phyloP scores from a whole-genome alignment of 2,329 filamentous ascomycete species.

The Fulvia fulva region DNA sequence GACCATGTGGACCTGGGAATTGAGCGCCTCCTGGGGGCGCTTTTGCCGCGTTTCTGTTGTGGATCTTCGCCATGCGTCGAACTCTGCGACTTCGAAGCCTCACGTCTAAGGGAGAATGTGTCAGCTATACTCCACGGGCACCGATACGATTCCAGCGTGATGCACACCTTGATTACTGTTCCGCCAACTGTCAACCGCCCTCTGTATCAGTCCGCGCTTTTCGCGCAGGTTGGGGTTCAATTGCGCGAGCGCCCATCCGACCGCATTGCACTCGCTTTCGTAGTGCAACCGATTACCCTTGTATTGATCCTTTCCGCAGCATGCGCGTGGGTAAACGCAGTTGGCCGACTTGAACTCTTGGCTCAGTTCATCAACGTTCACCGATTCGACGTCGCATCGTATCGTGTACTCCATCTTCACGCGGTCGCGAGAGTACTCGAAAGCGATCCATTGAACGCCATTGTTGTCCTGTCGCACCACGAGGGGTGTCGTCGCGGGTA shows the following conservation, averaged over 20 bases:
- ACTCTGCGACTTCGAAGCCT: conserved; percentile 86
- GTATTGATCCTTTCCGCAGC: conserved; percentile 93
- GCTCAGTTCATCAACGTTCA: conserved; percentile 80
- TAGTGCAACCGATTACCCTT: conserved; percentile 92
- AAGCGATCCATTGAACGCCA: conserved; percentile 97
- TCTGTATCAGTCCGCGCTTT: conserved; percentile 92
- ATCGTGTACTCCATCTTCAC: conserved; percentile 99
- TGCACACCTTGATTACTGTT: conserved; percentile 77
- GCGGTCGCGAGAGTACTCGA: conserved; percentile 92
- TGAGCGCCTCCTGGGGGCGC: conserved; percentile 39
- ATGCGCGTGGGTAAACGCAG: conserved; percentile 94
- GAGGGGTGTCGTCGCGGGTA: conserved; percentile 90
- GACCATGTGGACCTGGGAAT: conserved; percentile 61
- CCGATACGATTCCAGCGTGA: background rate
- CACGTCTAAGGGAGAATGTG: conserved; percentile 55
- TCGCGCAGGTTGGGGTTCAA: conserved; percentile 86
- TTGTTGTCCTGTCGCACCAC: conserved; percentile 94
- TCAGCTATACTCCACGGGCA: background rate
- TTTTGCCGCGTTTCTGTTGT: conserved; percentile 54
- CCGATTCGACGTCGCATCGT: conserved; percentile 93
- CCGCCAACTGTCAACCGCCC: conserved; percentile 96
- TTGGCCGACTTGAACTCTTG: conserved; percentile 96
- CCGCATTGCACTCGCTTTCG: conserved; percentile 97
- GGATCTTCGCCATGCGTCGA: conserved; percentile 93
- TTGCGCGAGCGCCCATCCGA: conserved; percentile 97